Conservation (phyloP, 257 asterid genomes). For the Apocynum venetum region DNA sequence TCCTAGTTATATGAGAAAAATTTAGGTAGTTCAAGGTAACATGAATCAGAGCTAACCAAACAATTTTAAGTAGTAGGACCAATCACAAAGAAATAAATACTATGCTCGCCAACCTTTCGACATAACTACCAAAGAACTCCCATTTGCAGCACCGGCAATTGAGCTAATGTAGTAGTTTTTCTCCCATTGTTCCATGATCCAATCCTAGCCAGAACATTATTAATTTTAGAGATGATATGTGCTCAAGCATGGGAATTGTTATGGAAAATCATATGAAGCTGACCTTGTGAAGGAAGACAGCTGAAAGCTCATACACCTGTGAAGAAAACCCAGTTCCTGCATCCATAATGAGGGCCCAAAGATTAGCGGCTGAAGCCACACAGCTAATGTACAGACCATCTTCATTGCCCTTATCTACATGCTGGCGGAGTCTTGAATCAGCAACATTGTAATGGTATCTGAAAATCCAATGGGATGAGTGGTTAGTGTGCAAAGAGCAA, state of each 20-base stretch:
- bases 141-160: slow-evolving; percentile 93
- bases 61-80: no score
- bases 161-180: slow-evolving; percentile 93
- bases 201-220: slow-evolving; percentile 46
- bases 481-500: neutral
- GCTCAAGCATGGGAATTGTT: neutral
- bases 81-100: no score
- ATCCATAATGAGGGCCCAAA: slow-evolving; percentile 98
- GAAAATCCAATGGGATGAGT: slow-evolving; percentile 13
- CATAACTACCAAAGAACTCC: slow-evolving; percentile 86
- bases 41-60: neutral
- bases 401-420: slow-evolving; percentile 90
- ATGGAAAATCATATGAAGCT: slow-evolving; percentile 8
- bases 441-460: slow-evolving; percentile 89
- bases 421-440: slow-evolving; percentile 73
- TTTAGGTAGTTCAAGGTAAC: neutral
- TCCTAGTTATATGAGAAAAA: neutral
- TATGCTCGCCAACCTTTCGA: slow-evolving; percentile 67
- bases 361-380: slow-evolving; percentile 86
- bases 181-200: slow-evolving; percentile 99
- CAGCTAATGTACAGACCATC: slow-evolving; percentile 91
- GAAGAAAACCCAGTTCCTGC: slow-evolving; percentile 89
- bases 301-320: slow-evolving; percentile 90
- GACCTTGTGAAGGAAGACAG: slow-evolving; percentile 91
- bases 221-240: neutral